Evolutionary conservation across 2,329 filamentous ascomycete species (phyloP), one percentile per base, ranked within the genome.

Genomic region (Aspergillus ruber): DNA sequence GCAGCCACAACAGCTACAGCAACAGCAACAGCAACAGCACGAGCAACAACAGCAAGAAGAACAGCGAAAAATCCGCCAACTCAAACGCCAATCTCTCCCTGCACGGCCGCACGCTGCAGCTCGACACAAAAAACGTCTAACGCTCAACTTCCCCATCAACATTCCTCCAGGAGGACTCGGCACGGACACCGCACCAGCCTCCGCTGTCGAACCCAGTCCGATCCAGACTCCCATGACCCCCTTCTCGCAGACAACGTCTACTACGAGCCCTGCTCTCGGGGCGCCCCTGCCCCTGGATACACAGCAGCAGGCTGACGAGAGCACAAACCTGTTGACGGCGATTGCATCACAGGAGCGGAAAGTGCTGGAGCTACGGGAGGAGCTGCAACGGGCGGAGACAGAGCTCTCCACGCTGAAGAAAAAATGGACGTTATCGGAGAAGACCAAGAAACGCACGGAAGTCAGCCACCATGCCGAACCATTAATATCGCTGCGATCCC

Each of bases 291-390:
- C 60, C 10, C 58, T 64, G 40, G 63, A 68, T 43, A 58, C 62
- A 12, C 36, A 21, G 36, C 15, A 39, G 17, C 25, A 29, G 25
- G 50, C 60, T 15, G 68, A 73, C 33, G 81, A 84, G 51, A 74
- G 81, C 44, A 79, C 78, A 59, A 77, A 84, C 44, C 87, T 96
- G 60, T 83, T 98, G 55, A 90, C 89, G 51, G 86, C 90, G 48
- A 86, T 98, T 59, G 93, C 93, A 40, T 84, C 88, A 12, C 90
- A 97, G 70, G 93, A 98, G 72, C 80, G 93, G 48, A 84, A 83
- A 56, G 91, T 98, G 1, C 73, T 98, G 48, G 93, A 97, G 69
- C 74, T 98, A 45, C 86, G 84, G 50, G 93, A 98, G 66, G 91
- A 97, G 67, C 75, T 98, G n/a, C 73, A 76, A 20, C 84, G 84